A percentile compares a stretch with the other conserved stretches of the same genome.
Evolutionary conservation across 306 rosid species (phyloP).

Genomic region (Medicago arabica): DNA sequence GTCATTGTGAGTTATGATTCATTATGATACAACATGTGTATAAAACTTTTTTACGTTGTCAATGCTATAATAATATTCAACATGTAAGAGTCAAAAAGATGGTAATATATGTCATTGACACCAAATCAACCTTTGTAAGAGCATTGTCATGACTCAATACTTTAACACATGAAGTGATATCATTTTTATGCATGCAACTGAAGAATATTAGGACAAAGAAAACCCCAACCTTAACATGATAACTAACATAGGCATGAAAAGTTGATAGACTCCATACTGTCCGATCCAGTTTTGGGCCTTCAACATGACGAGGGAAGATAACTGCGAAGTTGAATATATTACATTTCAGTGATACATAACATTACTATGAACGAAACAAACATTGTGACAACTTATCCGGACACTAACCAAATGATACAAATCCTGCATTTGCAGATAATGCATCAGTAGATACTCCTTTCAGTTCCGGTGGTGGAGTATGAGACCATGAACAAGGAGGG

Average conservation of each 20-base stretch:
- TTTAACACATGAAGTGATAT: slow-evolving; percentile 2
- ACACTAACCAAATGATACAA: slow-evolving; percentile 87
- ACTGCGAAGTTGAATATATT: slow-evolving; percentile 65
- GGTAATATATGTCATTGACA: slow-evolving; percentile 15
- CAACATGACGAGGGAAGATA: slow-evolving; percentile 89
- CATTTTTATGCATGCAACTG: slow-evolving; percentile 21
- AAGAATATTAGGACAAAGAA: slow-evolving; percentile 34
- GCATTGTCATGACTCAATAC: slow-evolving; percentile 22
- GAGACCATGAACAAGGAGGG: slow-evolving; percentile 91
- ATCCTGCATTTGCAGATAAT: slow-evolving; percentile 92
- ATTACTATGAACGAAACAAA: background rate
- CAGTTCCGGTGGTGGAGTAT: slow-evolving; percentile 75
- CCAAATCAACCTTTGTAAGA: slow-evolving; percentile 14
- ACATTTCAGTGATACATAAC: slow-evolving; percentile 4
- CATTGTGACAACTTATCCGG: slow-evolving; percentile 19
- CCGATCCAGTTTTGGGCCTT: slow-evolving; percentile 88
- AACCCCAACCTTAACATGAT: slow-evolving; percentile 89
- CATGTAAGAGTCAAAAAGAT: slow-evolving; percentile 18
- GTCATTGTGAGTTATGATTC: background rate
- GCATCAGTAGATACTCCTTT: slow-evolving; percentile 75
- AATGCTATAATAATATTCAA: background rate
- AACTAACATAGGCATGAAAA: slow-evolving; percentile 94
- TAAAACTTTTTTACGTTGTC: background rate
- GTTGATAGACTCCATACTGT: slow-evolving; percentile 91
- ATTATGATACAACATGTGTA: background rate